Percentiles rank a stretch among this genome's conserved stretches.
These are phyloP conservation scores for Pinus albicaulis DNA, from an alignment of 75 land plant species.

Conservation along the genomic window DNA sequence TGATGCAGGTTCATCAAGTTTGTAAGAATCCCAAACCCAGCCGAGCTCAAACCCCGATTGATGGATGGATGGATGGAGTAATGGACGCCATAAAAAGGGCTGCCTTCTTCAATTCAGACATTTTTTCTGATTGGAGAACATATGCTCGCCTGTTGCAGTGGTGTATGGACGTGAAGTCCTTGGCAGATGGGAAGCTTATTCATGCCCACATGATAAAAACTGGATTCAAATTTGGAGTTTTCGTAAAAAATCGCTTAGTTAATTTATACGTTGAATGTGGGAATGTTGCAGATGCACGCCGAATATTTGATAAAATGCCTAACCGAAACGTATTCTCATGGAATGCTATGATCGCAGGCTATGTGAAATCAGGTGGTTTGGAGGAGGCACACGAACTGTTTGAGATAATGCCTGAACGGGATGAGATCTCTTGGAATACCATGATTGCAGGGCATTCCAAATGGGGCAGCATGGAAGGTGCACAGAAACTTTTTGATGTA, in stretches of 20 bases:
- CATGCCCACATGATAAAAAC: slow-evolving; percentile 8
- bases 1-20: too few species aligned
- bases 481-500: slow-evolving; percentile 6
- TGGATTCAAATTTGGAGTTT: neutral
- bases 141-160: neutral
- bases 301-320: slow-evolving; percentile 49
- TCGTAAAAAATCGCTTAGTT: slow-evolving; percentile 25
- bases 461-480: slow-evolving; percentile 31
- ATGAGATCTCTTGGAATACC: slow-evolving; percentile 56
- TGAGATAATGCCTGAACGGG: slow-evolving; percentile 35
- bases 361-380: slow-evolving; percentile 39
- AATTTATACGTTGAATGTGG: slow-evolving; percentile 40
- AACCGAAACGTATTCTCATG: slow-evolving; percentile 46
- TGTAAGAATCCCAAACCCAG: too few species aligned
- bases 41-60: too few species aligned
- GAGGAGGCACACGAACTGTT: slow-evolving; percentile 31
- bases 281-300: slow-evolving; percentile 23
- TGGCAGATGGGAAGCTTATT: neutral
- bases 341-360: slow-evolving; percentile 53
- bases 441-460: slow-evolving; percentile 60
- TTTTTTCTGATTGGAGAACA: neutral
- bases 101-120: too few species aligned
- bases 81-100: too few species aligned
- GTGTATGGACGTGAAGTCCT: neutral
- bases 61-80: too few species aligned